phyloP scores from a whole-genome alignment of 371 early-diverging fungal species.

The Syncephalastrum sp. region DNA sequence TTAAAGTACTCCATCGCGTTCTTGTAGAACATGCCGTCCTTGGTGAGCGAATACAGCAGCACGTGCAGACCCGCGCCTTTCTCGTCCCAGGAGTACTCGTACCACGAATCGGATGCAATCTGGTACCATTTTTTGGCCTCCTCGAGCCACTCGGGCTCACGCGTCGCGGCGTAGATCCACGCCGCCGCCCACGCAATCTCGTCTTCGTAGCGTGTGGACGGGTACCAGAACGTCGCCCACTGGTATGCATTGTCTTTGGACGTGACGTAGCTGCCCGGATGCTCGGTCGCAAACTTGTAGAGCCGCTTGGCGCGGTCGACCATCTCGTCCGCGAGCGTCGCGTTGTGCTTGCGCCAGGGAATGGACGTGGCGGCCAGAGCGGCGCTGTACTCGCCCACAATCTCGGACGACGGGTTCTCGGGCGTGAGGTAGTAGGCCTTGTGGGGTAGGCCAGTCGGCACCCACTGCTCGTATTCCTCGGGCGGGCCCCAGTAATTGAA shows the following conservation, averaged over 20 bases:
- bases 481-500: conserved; percentile 63
- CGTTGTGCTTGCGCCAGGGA: conserved; percentile 42
- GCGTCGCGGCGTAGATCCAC: conserved; percentile 54
- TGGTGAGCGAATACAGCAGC: conserved; percentile 47
- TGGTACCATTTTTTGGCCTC: conserved; percentile 45
- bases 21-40: conserved; percentile 42
- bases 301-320: conserved; percentile 46
- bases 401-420: conserved; percentile 53
- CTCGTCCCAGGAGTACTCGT: conserved; percentile 59
- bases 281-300: conserved; percentile 45
- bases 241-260: conserved; percentile 44
- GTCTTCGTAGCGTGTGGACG: conserved; percentile 48
- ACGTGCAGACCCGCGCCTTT: conserved; percentile 49
- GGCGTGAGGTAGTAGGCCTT: conserved; percentile 48
- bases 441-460: conserved; percentile 47
- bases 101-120: conserved; percentile 27
- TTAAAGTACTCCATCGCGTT: conserved; percentile 50
- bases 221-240: conserved; percentile 58
- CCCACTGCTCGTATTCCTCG: conserved; percentile 59
- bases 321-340: conserved; percentile 43
- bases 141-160: conserved; percentile 35
- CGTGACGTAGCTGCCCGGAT: conserved; percentile 49
- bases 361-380: conserved; percentile 49
- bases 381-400: conserved; percentile 54
- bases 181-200: conserved; percentile 53